Evolutionary conservation across 2,329 filamentous ascomycete genomes (phyloP).

Genomic region (Ciborinia camelliae): DNA sequence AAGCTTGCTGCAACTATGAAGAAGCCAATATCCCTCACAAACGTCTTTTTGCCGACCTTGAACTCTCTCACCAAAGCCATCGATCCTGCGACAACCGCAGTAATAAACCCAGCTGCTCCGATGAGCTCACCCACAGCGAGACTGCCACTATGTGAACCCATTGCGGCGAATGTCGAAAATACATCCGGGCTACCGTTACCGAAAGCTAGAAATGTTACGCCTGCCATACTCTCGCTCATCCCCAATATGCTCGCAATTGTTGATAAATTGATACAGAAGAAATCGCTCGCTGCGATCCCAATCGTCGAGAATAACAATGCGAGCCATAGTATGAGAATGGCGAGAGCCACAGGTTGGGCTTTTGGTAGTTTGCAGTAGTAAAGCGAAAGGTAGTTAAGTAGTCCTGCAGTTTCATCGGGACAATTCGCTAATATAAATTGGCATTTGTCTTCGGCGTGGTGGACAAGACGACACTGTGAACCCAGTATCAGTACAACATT

Average conservation of each 20-base stretch:
- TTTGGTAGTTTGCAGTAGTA: slow-evolving; percentile 80
- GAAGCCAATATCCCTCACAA: slow-evolving; percentile 86
- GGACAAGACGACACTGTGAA: slow-evolving; percentile 71
- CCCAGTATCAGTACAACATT: slow-evolving; percentile 10
- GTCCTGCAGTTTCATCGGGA: slow-evolving; percentile 81
- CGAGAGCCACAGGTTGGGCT: slow-evolving; percentile 73
- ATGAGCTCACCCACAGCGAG: slow-evolving; percentile 94
- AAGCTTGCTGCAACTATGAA: slow-evolving; percentile 86
- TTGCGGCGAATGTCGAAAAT: slow-evolving; percentile 97
- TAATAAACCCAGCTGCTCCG: slow-evolving; percentile 93
- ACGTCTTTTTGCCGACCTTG: slow-evolving; percentile 82
- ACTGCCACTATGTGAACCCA: slow-evolving; percentile 95
- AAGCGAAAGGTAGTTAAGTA: slow-evolving; percentile 81
- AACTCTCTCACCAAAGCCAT: slow-evolving; percentile 98
- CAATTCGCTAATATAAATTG: slow-evolving; percentile 81
- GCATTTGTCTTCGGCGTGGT: slow-evolving; percentile 76
- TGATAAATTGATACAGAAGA: slow-evolving; percentile 94
- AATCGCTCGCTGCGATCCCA: slow-evolving; percentile 95
- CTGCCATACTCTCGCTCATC: slow-evolving; percentile 92
- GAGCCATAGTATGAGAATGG: slow-evolving; percentile 76
- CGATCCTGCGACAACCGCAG: slow-evolving; percentile 89
- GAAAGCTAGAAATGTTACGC: slow-evolving; percentile 94
- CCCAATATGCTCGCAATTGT: slow-evolving; percentile 87
- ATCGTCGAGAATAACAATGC: slow-evolving; percentile 92
- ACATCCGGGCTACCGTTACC: slow-evolving; percentile 98